Evolutionary conservation across 2,329 filamentous ascomycete genomes (phyloP).

Genomic region (Exserohilum turcica): DNA sequence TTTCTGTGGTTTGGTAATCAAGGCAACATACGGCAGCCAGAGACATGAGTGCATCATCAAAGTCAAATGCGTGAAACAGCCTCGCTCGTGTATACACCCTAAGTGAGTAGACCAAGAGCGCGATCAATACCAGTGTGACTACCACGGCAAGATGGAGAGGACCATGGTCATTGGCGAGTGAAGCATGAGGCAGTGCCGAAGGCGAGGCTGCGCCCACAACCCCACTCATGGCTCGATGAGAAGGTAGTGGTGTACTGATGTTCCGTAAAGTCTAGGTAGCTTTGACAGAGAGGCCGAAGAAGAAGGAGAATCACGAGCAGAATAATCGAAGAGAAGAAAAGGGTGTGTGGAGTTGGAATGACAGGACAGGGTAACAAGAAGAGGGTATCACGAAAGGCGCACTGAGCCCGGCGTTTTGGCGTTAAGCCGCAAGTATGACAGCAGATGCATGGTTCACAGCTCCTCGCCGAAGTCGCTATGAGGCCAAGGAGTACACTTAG

Average conservation of each 20-base stretch:
- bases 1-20: background rate
- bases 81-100: constrained; percentile 53
- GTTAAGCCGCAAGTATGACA: constrained; percentile 13
- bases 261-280: constrained; percentile 3
- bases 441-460: constrained; percentile 10
- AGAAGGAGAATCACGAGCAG: constrained; percentile 5
- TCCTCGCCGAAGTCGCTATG: constrained; percentile 16
- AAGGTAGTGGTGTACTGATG: constrained; percentile 23
- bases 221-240: constrained; percentile 27
- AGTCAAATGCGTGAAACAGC: constrained; percentile 55
- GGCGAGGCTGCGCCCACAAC: constrained; percentile 19
- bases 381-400: constrained; percentile 9
- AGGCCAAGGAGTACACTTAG: constrained; percentile 11
- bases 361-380: constrained; percentile 6
- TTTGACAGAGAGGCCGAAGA: background rate
- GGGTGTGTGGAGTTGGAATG: constrained; percentile 6
- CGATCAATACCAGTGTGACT: constrained; percentile 48
- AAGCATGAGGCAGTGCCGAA: constrained; percentile 13
- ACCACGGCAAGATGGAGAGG: constrained; percentile 49
- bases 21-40: constrained; percentile 43
- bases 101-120: constrained; percentile 49
- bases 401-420: constrained; percentile 12
- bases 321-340: constrained; percentile 10
- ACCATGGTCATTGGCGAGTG: constrained; percentile 37
- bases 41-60: constrained; percentile 56